Evolutionary conservation across 306 rosid genomes (phyloP).

Genomic region (Rosa lucieae): DNA sequence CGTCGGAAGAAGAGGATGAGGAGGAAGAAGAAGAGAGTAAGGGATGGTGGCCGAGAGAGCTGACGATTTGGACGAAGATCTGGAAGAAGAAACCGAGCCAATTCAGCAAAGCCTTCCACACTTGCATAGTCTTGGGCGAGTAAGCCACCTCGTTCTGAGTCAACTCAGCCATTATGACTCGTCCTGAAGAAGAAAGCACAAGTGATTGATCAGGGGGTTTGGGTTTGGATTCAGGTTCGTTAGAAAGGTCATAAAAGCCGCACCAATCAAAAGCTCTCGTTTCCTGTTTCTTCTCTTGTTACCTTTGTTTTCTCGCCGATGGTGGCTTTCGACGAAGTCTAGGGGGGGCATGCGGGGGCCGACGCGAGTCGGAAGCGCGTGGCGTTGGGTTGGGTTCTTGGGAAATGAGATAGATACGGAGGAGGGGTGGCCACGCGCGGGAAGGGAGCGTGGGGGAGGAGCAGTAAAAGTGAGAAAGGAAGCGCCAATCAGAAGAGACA

Average conservation of each 20-base stretch:
- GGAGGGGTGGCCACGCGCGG: slow-evolving; percentile 20
- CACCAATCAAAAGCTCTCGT: slow-evolving; percentile 9
- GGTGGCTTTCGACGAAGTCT: slow-evolving; percentile 45
- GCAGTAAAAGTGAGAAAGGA: slow-evolving; percentile 18
- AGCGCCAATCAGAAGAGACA: slow-evolving; percentile 62
- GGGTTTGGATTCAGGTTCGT: background rate
- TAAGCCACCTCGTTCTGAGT: slow-evolving; percentile 69
- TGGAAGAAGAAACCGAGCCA: slow-evolving; percentile 87
- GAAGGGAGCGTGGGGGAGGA: slow-evolving; percentile 27
- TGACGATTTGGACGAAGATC: slow-evolving; percentile 82
- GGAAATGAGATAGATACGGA: background rate
- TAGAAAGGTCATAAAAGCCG: background rate
- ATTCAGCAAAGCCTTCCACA: slow-evolving; percentile 73
- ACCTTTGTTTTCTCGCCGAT: slow-evolving; percentile 38
- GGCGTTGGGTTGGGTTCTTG: background rate
- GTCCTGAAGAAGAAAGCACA: background rate
- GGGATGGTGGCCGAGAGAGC: slow-evolving; percentile 75
- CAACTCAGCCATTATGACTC: slow-evolving; percentile 80
- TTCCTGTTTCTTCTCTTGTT: slow-evolving; percentile 14
- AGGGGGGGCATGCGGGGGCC: slow-evolving; percentile 12
- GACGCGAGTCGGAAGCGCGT: slow-evolving; percentile 32
- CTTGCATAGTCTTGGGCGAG: slow-evolving; percentile 64
- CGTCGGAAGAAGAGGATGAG: slow-evolving; percentile 40
- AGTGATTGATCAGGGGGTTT: background rate
- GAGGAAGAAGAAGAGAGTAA: slow-evolving; percentile 73